Conservation (phyloP, 139 green algal species). For the Parachlorella kessleri region DNA sequence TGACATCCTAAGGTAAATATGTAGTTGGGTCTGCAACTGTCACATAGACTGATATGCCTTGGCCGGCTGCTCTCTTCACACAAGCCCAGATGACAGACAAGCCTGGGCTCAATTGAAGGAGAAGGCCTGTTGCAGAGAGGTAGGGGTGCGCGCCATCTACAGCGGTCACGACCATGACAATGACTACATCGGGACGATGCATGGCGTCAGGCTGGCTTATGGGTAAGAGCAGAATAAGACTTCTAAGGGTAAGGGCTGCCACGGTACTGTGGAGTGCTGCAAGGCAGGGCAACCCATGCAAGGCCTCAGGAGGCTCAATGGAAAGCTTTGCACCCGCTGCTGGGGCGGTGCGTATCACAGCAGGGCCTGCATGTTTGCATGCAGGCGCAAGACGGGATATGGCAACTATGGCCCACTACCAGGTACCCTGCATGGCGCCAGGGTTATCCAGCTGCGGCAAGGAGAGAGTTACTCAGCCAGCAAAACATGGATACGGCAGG, state of each 20-base stretch:
- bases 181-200: conserved; percentile 9
- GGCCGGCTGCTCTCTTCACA: background rate
- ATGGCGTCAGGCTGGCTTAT: conserved; percentile 30
- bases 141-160: conserved; percentile 12
- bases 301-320: background rate
- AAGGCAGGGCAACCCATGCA: background rate
- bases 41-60: background rate
- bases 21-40: background rate
- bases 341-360: background rate
- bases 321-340: background rate
- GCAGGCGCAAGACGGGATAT: conserved; percentile 12
- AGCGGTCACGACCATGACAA: conserved; percentile 43
- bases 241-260: background rate
- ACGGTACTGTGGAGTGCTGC: background rate
- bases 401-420: conserved; percentile 19
- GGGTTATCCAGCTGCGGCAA: conserved; percentile 22
- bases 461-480: background rate
- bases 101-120: background rate
- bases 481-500: conserved; percentile 12
- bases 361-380: background rate
- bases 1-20: conserved; percentile 3
- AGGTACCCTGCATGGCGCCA: conserved; percentile 9
- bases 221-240: too few species aligned
- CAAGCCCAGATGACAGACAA: background rate
- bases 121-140: background rate